Evolutionary conservation across 176 grass and related monocot genomes (phyloP), one percentile per base, ranked within the genome.

Genomic region (Raddia guianensis): DNA sequence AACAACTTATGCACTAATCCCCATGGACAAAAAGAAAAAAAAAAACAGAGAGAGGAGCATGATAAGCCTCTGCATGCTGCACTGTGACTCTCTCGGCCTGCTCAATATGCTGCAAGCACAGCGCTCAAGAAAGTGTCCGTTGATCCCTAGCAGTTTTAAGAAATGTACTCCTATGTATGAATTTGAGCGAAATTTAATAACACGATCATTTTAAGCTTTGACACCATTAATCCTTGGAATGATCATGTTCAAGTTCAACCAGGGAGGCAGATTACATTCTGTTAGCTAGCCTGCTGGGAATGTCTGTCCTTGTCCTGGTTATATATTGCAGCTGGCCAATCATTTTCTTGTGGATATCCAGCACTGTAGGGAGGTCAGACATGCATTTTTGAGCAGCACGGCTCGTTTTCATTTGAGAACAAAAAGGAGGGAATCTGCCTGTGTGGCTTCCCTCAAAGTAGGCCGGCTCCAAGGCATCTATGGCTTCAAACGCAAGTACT

Each of bases 401-500:
- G 21, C 49, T 70, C 49, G 51, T 70, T 70, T 68, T 68, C 64
- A 68, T 68, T 58, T 70, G 40, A 0, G 14, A 59, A 46, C 50
- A 32, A 70, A 56, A 55, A 58, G 40, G 1, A 42, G 14, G 60
- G 77, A 80, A 80, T 68, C 40, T 53, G 9, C 35, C 5, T 12
- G 37, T 12, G 37, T 73, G 56, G 75, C 72, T 75, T 90, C 59
- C 72, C 53, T 82, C 50, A 86, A 84, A 82, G 82, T 79, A 90
- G 80, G 87, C 68, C 35, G 86, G 70, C 19, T 81, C 21, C 44
- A 90, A 86, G 71, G 73, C 82, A 40, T 40, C 37, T 88, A 77
- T 94, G 44, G 89, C 91, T 94, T 92, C 85, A 67, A 89, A 87
- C 35, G 74, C 85, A 83, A 92, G 94, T 80, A 89, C 73, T 86